Evolutionary conservation across 139 green algal genomes (phyloP).

Genomic region (Chlamydomonas sp.): DNA sequence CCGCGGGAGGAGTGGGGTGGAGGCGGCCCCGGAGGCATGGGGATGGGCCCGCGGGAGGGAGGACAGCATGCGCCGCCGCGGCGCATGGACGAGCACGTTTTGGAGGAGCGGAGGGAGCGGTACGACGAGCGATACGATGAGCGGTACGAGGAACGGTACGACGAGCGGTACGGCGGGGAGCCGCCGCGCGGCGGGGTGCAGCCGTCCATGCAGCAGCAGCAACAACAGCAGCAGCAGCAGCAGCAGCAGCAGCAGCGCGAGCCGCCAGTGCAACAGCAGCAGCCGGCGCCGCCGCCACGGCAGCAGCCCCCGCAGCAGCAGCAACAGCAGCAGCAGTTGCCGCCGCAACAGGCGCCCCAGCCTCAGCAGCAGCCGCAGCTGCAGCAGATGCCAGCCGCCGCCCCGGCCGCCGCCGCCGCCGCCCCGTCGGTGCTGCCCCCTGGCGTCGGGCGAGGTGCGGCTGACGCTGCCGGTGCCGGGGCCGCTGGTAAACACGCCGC

Average conservation of each 20-base stretch:
- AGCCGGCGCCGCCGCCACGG: not conserved
- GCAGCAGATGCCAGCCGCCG: too few relatives aligned
- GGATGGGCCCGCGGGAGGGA: too few relatives aligned
- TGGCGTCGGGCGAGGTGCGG: conserved; percentile 11
- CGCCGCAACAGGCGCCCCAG: not conserved
- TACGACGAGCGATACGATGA: too few relatives aligned
- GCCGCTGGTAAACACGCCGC: conserved; percentile 20
- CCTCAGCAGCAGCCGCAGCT: not conserved
- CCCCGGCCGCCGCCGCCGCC: too few relatives aligned
- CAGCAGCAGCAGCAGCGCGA: conserved; percentile 1
- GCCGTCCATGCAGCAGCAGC: not conserved
- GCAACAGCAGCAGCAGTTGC: not conserved
- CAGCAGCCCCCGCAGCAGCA: not conserved
- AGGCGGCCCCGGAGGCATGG: too few relatives aligned
- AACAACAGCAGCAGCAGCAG: conserved; percentile 6
- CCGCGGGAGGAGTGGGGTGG: too few relatives aligned
- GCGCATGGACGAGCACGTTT: too few relatives aligned
- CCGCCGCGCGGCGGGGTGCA: not conserved
- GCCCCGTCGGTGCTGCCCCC: not conserved
- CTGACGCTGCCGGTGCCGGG: conserved; percentile 13
- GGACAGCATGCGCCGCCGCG: too few relatives aligned
- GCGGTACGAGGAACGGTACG: too few relatives aligned
- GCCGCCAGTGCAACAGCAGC: not conserved
- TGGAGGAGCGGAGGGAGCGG: too few relatives aligned
- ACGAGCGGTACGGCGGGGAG: not conserved